A percentile compares a stretch with the other conserved stretches of the same genome.
Conservation (phyloP, 1,284 basidiomycete species). For the Porodaedalea pini region DNA sequence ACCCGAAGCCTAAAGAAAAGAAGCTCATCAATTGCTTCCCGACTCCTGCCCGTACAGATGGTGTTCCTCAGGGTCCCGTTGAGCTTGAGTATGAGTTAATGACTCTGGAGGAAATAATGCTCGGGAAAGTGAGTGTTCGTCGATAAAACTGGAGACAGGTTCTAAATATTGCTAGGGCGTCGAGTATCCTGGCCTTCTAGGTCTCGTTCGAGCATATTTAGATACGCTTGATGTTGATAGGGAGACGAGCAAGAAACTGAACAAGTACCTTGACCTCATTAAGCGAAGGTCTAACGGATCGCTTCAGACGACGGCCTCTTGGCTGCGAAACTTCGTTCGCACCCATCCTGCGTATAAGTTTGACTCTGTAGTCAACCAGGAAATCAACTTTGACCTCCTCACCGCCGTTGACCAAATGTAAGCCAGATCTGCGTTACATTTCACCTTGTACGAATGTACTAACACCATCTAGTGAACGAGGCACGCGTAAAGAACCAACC, state of each 20-base stretch:
- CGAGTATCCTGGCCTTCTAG: constrained; percentile 82
- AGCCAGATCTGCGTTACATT: constrained; percentile 32
- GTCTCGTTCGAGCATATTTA: constrained; percentile 83
- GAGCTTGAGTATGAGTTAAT: constrained; percentile 90
- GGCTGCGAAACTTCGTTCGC: constrained; percentile 90
- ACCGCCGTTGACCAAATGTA: constrained; percentile 90
- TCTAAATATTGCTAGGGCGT: constrained; percentile 39
- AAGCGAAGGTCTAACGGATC: constrained; percentile 76
- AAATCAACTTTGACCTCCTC: constrained; percentile 94
- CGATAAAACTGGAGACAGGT: not conserved
- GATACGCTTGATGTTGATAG: constrained; percentile 82
- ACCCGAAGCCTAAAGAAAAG: constrained; percentile 49
- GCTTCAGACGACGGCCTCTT: constrained; percentile 86
- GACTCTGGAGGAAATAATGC: constrained; percentile 91
- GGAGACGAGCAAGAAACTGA: constrained; percentile 61
- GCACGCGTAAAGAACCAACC: constrained; percentile 58
- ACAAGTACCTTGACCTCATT: constrained; percentile 78
- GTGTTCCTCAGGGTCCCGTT: constrained; percentile 44
- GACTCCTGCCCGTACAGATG: constrained; percentile 45
- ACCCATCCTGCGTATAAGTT: constrained; percentile 87
- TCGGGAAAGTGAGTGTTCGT: constrained; percentile 64
- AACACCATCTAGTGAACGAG: constrained; percentile 56
- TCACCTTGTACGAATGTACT: not conserved
- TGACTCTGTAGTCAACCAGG: constrained; percentile 86
- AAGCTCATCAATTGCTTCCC: constrained; percentile 71